Percentiles rank a stretch among this genome's conserved stretches.
Evolutionary conservation across 2,329 filamentous ascomycete genomes (phyloP).

Genomic region (Cercospora sp.): DNA sequence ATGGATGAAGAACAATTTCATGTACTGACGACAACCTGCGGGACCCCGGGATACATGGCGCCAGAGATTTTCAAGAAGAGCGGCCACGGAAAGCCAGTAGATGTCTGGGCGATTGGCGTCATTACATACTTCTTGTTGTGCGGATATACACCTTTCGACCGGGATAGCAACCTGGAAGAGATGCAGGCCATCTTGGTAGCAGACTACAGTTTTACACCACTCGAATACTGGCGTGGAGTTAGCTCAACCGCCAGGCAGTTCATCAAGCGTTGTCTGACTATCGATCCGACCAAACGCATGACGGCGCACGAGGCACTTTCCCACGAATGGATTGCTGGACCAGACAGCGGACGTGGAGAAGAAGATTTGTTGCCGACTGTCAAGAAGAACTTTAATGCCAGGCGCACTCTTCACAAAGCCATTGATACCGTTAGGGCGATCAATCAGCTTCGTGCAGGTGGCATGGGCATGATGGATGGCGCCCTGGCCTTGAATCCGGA

Average conservation of each 20-base stretch:
- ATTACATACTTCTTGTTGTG: conserved; percentile 98
- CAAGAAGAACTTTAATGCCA: conserved; percentile 70
- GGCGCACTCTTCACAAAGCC: conserved; percentile 64
- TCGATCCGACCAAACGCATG: conserved; percentile 84
- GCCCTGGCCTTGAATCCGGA: conserved; percentile 57
- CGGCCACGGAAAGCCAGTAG: conserved; percentile 95
- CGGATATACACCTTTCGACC: conserved; percentile 96
- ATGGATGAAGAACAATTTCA: conserved; percentile 99
- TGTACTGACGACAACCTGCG: conserved; percentile 94
- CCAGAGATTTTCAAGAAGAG: conserved; percentile 99
- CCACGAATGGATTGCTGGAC: conserved; percentile 64
- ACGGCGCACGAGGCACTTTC: conserved; percentile 77
- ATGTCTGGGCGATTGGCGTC: conserved; percentile 97
- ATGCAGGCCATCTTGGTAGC: conserved; percentile 98
- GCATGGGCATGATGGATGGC: conserved; percentile 61
- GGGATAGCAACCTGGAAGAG: conserved; percentile 95
- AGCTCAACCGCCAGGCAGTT: conserved; percentile 83
- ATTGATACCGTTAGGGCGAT: conserved; percentile 69
- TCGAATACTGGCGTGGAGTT: conserved; percentile 96
- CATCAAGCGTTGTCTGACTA: conserved; percentile 85
- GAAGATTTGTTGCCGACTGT: conserved; percentile 64
- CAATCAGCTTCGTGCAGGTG: conserved; percentile 65
- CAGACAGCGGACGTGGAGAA: conserved; percentile 48
- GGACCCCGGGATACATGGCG: conserved; percentile 98
- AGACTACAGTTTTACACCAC: conserved; percentile 91